Evolutionary conservation across 208 protist species (phyloP).

Genomic region (Acanthamoeba royreba): DNA sequence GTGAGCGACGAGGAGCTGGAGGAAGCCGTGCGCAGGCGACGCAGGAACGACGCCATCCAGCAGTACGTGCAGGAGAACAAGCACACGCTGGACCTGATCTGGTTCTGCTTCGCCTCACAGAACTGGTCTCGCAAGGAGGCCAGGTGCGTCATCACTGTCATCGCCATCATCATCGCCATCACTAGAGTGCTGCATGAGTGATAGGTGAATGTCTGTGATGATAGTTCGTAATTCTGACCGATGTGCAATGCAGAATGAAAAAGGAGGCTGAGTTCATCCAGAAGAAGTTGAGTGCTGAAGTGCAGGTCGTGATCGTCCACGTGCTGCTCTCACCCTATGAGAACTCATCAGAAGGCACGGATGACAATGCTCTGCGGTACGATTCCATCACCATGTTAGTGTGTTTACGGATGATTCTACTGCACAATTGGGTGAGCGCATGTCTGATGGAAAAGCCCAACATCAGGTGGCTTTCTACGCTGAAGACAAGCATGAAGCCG

Average conservation of each 20-base stretch:
- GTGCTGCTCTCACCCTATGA: neutral
- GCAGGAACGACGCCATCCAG: neutral
- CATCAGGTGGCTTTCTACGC: neutral
- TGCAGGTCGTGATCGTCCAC: neutral
- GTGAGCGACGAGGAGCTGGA: neutral
- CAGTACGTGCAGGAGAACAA: neutral
- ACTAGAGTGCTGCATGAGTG: neutral
- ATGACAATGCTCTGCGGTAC: neutral
- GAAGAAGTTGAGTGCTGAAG: neutral
- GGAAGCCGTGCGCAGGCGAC: neutral
- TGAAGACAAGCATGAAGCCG: neutral
- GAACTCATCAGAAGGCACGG: neutral
- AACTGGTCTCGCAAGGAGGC: neutral
- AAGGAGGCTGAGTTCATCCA: neutral
- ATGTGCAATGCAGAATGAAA: neutral
- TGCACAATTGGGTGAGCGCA: no score
- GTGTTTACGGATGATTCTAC: no score
- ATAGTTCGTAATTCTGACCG: neutral
- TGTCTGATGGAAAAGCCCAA: no score
- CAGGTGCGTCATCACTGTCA: neutral
- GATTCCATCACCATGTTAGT: no score
- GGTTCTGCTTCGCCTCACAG: neutral
- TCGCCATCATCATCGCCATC: neutral
- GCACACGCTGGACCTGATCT: neutral
- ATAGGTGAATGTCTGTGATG: neutral